phyloP scores from a whole-genome alignment of 306 rosid species.

The Vigna radiata region DNA sequence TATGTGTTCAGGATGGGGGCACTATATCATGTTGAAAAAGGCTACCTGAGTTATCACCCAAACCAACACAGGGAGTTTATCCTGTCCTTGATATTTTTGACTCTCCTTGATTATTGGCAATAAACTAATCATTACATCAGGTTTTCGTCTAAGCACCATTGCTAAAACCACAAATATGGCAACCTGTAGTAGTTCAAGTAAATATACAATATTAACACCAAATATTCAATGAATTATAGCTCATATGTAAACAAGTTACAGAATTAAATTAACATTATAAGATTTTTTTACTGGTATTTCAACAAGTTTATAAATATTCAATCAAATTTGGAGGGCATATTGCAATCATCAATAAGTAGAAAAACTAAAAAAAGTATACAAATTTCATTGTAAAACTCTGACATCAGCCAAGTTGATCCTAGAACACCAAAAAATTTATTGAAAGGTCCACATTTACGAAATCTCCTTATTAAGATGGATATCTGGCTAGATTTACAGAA shows the following conservation, averaged over 20 bases:
- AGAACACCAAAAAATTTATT: conserved; percentile 21
- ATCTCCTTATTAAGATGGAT: conserved; percentile 20
- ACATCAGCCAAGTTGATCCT: conserved; percentile 11
- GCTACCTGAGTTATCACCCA: conserved; percentile 64
- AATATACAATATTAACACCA: conserved; percentile 15
- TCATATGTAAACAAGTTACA: conserved; percentile 13
- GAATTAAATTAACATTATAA: conserved; percentile 21
- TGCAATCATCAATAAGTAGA: conserved; percentile 20
- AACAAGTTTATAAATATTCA: not conserved
- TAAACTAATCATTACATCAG: conserved; percentile 57
- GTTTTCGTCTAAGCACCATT: conserved; percentile 54
- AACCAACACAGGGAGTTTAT: conserved; percentile 53
- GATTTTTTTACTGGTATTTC: not conserved
- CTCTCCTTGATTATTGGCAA: conserved; percentile 54
- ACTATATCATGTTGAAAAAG: conserved; percentile 28
- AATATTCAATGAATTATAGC: not conserved
- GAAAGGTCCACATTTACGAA: conserved; percentile 7
- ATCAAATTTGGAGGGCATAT: conserved; percentile 13
- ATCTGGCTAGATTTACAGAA: conserved; percentile 21
- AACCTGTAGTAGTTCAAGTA: conserved; percentile 51
- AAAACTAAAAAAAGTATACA: not conserved
- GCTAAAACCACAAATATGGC: conserved; percentile 62
- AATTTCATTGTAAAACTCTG: conserved; percentile 24
- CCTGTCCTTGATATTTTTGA: conserved; percentile 52
- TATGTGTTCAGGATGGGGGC: not conserved